Evolutionary conservation across 2,329 filamentous ascomycete species (phyloP).

Genomic region (Aureobasidium sp.): DNA sequence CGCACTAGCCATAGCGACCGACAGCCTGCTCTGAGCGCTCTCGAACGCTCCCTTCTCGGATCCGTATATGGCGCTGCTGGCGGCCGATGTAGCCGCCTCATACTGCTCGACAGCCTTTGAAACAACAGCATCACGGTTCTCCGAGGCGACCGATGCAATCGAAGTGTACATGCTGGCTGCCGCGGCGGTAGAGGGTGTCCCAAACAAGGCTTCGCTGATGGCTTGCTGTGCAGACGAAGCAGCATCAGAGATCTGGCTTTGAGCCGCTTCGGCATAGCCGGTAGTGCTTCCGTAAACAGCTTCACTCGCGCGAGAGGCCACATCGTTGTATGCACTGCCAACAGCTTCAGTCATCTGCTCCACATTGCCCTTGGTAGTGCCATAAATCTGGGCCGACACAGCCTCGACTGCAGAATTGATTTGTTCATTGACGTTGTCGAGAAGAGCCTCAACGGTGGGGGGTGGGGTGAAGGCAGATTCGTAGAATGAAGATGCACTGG

Average conservation of each 20-base stretch:
- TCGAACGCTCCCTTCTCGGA: constrained; percentile 46
- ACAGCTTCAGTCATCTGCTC: constrained; percentile 50
- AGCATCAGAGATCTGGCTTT: constrained; percentile 47
- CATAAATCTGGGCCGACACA: constrained; percentile 52
- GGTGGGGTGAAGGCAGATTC: constrained; percentile 47
- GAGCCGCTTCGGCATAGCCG: constrained; percentile 48
- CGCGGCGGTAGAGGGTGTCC: constrained; percentile 43
- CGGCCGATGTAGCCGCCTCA: constrained; percentile 40
- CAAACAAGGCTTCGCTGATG: constrained; percentile 52
- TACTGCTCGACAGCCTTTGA: constrained; percentile 30
- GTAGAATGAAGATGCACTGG: constrained; percentile 39
- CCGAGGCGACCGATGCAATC: constrained; percentile 39
- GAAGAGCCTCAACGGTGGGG: constrained; percentile 50
- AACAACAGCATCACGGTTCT: constrained; percentile 31
- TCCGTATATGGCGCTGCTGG: constrained; percentile 43
- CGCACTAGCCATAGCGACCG: constrained; percentile 38
- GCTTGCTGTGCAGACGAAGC: constrained; percentile 49
- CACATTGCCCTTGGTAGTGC: constrained; percentile 45
- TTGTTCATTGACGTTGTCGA: constrained; percentile 51
- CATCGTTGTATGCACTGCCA: constrained; percentile 43
- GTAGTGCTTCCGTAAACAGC: constrained; percentile 50
- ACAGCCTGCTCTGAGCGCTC: constrained; percentile 36
- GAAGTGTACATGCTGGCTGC: constrained; percentile 41
- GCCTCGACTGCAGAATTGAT: constrained; percentile 53
- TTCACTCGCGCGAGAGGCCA: constrained; percentile 38